Evolutionary conservation across 768 basidiomycete genomes (phyloP), one percentile per base, ranked within the genome.

Genomic region (Amanita polypyramis): DNA sequence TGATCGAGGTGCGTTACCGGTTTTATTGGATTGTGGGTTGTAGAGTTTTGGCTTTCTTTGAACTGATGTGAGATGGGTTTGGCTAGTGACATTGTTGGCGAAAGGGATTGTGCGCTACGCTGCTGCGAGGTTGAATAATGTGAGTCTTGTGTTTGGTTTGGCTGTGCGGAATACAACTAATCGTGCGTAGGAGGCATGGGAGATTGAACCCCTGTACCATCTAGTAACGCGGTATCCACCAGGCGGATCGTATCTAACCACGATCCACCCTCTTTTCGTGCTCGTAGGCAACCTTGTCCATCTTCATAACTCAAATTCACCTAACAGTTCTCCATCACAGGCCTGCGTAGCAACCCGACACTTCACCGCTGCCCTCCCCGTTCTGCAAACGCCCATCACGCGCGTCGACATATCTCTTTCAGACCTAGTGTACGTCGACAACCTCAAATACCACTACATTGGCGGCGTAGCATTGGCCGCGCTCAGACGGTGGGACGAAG

Each of bases 391-490:
- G n/a, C 79, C 84, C 14, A 82, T 91, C 53, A 77, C 78, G 10
- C 69, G 76, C 36, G 73, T 92, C 49, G 80, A 83, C 59, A 71
- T 66, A 2, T 52, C 60, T 0, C 60, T 75, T n/a, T 77, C 76
- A 2, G 85, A 89, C 51, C 65, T 94, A 46, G 64, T 62, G 27
- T 91, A 89, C 65, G 80, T 75, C 53, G 91, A 93, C 61, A 84
- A 84, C 56, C 71, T 95, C 19, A 64, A 75, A n/a, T 92, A 92
- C 59, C 87, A 93, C 67, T 91, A 92, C 61, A 67, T 77, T 2
- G 89, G 83, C 2, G 91, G 88, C 1, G 68, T 86, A n/a, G 75
- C 74, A 0, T 69, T 83, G 1, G 74, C 75, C 0, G 77, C 78
- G 0, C 67, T 87, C 36, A 79, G 80, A 55, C 68, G 69, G 14